Evolutionary conservation across 1,284 basidiomycete species (phyloP).

Genomic region (Fomitopsis palustris): DNA sequence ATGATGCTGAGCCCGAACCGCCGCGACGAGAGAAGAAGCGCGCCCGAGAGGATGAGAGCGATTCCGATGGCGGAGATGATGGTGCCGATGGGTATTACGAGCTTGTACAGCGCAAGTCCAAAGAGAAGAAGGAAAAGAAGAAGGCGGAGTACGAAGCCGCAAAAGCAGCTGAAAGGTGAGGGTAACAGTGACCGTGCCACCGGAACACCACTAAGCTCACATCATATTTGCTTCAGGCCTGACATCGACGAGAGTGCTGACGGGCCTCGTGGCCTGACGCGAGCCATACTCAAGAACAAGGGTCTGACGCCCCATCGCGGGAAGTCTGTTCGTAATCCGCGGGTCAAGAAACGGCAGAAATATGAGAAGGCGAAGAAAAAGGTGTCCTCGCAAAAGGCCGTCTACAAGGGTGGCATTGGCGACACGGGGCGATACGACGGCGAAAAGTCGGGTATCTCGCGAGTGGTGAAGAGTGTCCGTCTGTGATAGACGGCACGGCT

Average conservation of each 20-base stretch:
- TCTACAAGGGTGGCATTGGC: conserved; percentile 83
- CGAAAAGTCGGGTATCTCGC: conserved; percentile 81
- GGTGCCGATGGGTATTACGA: conserved; percentile 80
- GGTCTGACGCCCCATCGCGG: conserved; percentile 86
- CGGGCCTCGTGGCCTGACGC: conserved; percentile 83
- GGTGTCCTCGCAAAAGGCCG: conserved; percentile 81
- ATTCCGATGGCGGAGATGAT: conserved; percentile 27
- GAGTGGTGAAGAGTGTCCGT: conserved; percentile 81
- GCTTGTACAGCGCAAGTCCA: conserved; percentile 73
- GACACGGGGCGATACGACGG: conserved; percentile 63
- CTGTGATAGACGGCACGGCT: conserved; percentile 31
- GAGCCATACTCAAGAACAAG: conserved; percentile 89
- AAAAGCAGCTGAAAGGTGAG: conserved; percentile 62
- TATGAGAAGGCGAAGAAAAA: conserved; percentile 95
- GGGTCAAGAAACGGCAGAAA: conserved; percentile 91
- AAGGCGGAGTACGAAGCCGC: conserved; percentile 76
- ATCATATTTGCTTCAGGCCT: conserved; percentile 34
- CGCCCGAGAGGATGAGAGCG: conserved; percentile 47
- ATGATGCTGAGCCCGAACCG: conserved; percentile 51
- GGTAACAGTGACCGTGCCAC: conserved; percentile 3
- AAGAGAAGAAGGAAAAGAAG: conserved; percentile 74
- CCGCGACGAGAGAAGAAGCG: conserved; percentile 39
- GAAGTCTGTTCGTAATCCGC: conserved; percentile 88
- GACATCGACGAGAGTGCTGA: conserved; percentile 46
- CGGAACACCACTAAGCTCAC: background rate